Evolutionary conservation across 257 asterid genomes (phyloP), one percentile per base, ranked within the genome.

Genomic region (Datura wrightii): DNA sequence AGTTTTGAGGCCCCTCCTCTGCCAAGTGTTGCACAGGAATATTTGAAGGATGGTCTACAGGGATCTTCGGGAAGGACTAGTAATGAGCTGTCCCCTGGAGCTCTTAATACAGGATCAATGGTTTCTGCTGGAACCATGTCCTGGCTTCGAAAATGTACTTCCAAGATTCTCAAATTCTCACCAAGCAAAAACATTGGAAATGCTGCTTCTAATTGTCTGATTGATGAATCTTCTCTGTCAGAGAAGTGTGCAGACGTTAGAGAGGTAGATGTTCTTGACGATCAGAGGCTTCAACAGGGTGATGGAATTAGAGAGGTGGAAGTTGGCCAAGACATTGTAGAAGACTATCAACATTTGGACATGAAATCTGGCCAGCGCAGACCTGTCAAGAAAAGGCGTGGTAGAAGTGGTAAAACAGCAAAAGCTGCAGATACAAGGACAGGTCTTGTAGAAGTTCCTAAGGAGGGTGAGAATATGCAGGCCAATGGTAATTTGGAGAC

Each of bases 71-170:
- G 83, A 89, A 88, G 83, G 87, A 24, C 66, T 62, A 84, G 85
- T 72, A 81, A 84, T 41, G 93, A 88, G 84, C 71, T 87, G 63
- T 88, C 97, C 56, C 96, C 95, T 80, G 84, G 13, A 70, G 80
- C 62, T 44, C 87, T 80, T 82, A 88, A 89, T 70, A 85, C 88
- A 81, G 96, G 92, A 67, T 93, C 98, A 76, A 91, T 94, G 13
- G 81, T 67, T 86, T 91, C 97, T 86, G 95, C 91, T 86, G 97
- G 93, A 88, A 89, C 97, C 82, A 87, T 95, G 13, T 94, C 99
- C 84, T 97, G 99, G 99, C 88, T 97, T 60, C 93, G 93, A 46
- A 97, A 92, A 84, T 97, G 99, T 85, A 95, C 99, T 46, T 86
- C 99, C 18, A 96, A 87, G 89, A 90, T 97, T 79, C 91, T 95